phyloP scores from a whole-genome alignment of 2,329 filamentous ascomycete species.

The Alternaria triticina region DNA sequence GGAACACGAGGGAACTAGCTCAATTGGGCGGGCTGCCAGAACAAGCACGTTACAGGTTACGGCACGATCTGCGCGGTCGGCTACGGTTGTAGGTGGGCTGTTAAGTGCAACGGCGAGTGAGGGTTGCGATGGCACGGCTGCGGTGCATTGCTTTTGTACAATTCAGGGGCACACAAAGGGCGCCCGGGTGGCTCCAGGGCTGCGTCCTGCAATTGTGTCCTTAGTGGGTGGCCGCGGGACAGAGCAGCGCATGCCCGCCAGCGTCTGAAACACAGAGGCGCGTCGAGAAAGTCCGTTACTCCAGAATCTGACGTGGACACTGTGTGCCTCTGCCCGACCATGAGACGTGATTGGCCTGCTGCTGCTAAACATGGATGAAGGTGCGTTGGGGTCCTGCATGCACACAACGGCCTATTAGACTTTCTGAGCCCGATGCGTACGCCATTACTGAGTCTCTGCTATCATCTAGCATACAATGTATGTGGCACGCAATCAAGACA shows the following conservation, averaged over 20 bases:
- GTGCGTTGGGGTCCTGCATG: slow-evolving; percentile 20
- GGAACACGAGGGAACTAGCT: slow-evolving; percentile 17
- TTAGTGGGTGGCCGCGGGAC: slow-evolving; percentile 30
- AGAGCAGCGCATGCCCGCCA: slow-evolving; percentile 17
- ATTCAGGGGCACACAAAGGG: slow-evolving; percentile 17
- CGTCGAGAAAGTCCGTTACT: slow-evolving; percentile 28
- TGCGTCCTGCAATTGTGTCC: slow-evolving; percentile 10
- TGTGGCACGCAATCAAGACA: neutral
- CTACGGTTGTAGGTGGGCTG: neutral
- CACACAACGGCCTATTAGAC: slow-evolving; percentile 7
- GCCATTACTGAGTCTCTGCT: neutral
- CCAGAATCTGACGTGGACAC: slow-evolving; percentile 40
- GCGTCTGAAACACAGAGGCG: slow-evolving; percentile 42
- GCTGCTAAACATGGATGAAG: slow-evolving; percentile 18
- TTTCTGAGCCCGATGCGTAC: neutral
- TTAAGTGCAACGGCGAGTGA: neutral
- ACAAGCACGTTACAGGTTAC: slow-evolving; percentile 26
- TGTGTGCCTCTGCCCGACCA: slow-evolving; percentile 6
- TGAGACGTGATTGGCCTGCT: slow-evolving; percentile 14
- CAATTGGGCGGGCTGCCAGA: slow-evolving; percentile 14
- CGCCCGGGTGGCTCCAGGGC: neutral
- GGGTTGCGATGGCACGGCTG: slow-evolving; percentile 6
- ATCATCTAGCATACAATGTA: neutral
- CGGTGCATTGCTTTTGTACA: slow-evolving; percentile 18
- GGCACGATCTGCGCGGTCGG: slow-evolving; percentile 10